phyloP scores from a whole-genome alignment of 768 basidiomycete genomes.

The Tricholoma sp. region DNA sequence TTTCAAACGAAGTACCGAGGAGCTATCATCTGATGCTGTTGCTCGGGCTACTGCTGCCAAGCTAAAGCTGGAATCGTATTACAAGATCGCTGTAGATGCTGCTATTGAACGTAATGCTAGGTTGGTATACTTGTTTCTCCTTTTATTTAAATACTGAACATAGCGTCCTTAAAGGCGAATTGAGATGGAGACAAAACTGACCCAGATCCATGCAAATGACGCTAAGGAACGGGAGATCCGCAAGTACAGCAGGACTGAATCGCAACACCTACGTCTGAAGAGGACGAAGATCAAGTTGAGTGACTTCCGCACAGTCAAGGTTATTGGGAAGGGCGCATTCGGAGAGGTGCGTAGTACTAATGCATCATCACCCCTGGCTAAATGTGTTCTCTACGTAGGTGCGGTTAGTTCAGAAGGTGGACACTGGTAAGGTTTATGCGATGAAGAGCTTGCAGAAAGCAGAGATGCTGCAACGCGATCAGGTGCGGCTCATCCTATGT shows the following conservation, averaged over 20 bases:
- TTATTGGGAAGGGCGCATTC: conserved; percentile 98
- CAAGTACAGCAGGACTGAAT: conserved; percentile 82
- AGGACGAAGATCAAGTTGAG: conserved; percentile 90
- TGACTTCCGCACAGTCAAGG: conserved; percentile 95
- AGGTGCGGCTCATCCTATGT: conserved; percentile 48
- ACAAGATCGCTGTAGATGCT: conserved; percentile 96
- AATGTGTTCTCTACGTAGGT: conserved; percentile 45
- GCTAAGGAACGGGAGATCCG: conserved; percentile 86
- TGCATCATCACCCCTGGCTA: conserved; percentile 5
- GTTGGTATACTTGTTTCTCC: conserved; percentile 33
- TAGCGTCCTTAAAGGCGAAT: conserved; percentile 54
- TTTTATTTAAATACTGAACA: background rate
- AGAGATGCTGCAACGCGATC: conserved; percentile 99
- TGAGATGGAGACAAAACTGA: conserved; percentile 81
- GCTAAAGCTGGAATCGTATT: conserved; percentile 95
- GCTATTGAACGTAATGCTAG: conserved; percentile 94
- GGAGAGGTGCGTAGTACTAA: conserved; percentile 65
- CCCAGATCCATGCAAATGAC: conserved; percentile 69
- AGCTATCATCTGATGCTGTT: conserved; percentile 82
- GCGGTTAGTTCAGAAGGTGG: conserved; percentile 92
- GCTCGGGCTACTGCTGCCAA: conserved; percentile 92
- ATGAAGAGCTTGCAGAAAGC: conserved; percentile 99
- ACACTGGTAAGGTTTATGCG: conserved; percentile 97
- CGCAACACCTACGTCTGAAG: conserved; percentile 84
- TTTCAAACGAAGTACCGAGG: conserved; percentile 82